Evolutionary conservation across 2,329 filamentous ascomycete genomes (phyloP), one percentile per base, ranked within the genome.

Genomic region (Dothiorella sarmentorum): DNA sequence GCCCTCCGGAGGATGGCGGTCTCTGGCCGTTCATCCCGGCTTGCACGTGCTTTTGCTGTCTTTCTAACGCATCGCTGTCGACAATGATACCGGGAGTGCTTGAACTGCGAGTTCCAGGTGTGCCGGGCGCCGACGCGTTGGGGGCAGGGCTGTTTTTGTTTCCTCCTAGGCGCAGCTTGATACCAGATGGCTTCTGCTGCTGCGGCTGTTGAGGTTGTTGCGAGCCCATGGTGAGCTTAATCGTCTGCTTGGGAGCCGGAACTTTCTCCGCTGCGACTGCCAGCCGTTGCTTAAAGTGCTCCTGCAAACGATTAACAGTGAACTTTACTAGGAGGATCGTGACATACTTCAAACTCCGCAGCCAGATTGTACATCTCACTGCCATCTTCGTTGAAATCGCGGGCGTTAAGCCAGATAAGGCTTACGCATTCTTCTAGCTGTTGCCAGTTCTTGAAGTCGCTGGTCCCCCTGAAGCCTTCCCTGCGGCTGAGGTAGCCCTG

Each of bases 371-470:
- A 90, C 53, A 96, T 92, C 15, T 91, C 88, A 67, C 92, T 96
- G 3, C 88, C 89, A 68, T 96, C 91, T 71, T 96, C 90, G 65
- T 97, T 97, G 78, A 93, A 97, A 60, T 87, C 87, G 67, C 86
- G 88, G 0, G 91, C 91, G 72, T 97, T 97, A 49, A 82, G 82
- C 92, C 92, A 97, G 42, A 97, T 85, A 55, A 90, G 81, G 66
- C 86, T 89, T 11, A 90, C 81, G 67, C 89, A 89, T 56, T 91
- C 86, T 70, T 91, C 90, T 64, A 96, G 90, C 0, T 85, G 82
- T 59, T 85, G 82, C 92, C 92, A 97, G 52, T 79, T 88, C 71
- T 90, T 92, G 73, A 91, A 90, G 47, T 91, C 85, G 49, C 87
- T 87, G 24, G 75, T 70, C 10, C 76, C 78, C 3, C 81, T 80